Percentiles rank a stretch among this genome's conserved stretches.
Conservation (phyloP, 352 stramenopile genomes). For the Globisporangium alternatum region DNA sequence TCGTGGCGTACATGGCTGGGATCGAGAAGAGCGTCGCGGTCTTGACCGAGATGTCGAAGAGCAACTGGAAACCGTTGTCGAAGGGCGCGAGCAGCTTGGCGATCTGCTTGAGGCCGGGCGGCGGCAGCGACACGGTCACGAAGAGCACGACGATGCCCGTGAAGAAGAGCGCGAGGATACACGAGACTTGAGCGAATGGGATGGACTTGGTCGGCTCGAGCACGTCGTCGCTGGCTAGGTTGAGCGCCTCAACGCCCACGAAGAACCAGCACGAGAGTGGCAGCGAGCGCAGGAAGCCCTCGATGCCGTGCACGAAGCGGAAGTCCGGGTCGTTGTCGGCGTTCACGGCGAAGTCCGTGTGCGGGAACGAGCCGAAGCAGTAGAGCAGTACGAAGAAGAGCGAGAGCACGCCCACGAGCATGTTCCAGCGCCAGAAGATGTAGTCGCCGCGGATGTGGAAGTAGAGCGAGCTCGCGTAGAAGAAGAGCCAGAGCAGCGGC, state of each 20-base stretch:
- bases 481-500: conserved; percentile 23
- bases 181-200: conserved; percentile 23
- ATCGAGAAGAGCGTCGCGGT: conserved; percentile 33
- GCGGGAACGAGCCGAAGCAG: conserved; percentile 24
- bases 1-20: conserved; percentile 30
- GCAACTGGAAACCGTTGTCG: conserved; percentile 25
- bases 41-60: conserved; percentile 25
- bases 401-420: conserved; percentile 26
- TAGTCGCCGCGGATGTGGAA: conserved; percentile 24
- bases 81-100: conserved; percentile 28
- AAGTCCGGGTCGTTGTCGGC: conserved; percentile 19
- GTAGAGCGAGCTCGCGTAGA: conserved; percentile 22
- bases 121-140: conserved; percentile 24
- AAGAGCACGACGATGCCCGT: conserved; percentile 22
- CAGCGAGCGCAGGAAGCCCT: conserved; percentile 23
- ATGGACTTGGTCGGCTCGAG: conserved; percentile 20
- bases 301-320: conserved; percentile 17
- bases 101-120: conserved; percentile 20
- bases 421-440: conserved; percentile 35
- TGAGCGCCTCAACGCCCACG: conserved; percentile 29
- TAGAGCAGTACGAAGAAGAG: conserved; percentile 32
- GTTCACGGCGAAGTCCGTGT: conserved; percentile 22
- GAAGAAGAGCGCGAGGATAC: conserved; percentile 24
- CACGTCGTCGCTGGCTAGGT: conserved; percentile 24
- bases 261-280: conserved; percentile 36